Evolutionary conservation across 2,329 filamentous ascomycete species (phyloP), one percentile per base, ranked within the genome.

Genomic region (Chaetomiaceae sp.): DNA sequence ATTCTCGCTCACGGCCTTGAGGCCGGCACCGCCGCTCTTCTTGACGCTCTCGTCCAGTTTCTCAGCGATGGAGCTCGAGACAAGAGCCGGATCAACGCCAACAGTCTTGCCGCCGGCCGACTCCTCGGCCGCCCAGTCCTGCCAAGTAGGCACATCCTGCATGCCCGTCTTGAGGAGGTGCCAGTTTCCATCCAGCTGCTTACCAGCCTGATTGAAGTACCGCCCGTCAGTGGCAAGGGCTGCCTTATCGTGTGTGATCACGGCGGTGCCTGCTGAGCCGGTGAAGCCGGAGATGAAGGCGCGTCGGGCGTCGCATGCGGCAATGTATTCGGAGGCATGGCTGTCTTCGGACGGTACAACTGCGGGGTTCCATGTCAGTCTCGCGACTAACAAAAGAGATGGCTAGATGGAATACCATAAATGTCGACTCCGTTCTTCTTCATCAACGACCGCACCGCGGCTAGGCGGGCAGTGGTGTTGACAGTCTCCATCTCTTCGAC

Each of bases 261-360:
- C 86, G 34, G 91, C 94, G 59, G 89, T 95, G 54, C 94, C 94
- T 38, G 94, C 92, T 9, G 94, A 99, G 51, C 94, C 94, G 54
- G 89, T 90, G 71, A 99, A 99, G 23, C 94, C 92, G 56, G 85
- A 91, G 62, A 99, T 95, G 66, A 86, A 96, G 67, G 86, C 89
- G 76, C 94, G 85, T 61, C 94, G 85, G 56, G 81, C 91, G 75
- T 99, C 94, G 68, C 90, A 96, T n/a, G 86, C 85, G 46, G 94
- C 94, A 69, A 96, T 96, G 71, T 99, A 99, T 74, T 99, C 94
- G 61, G 92, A 97, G 62, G 92, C 89, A 69, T 99, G 94, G 67
- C 89, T 92, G 69, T 99, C 94, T 80, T 97, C 94, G 30, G 92
- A 96, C 0, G 94, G 94, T 6, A 97, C 82, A 66, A 99, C 92